Percentiles rank a stretch among this genome's conserved stretches.
Evolutionary conservation across 2,329 filamentous ascomycete species (phyloP).

Genomic region (Fusarium dlaminii): DNA sequence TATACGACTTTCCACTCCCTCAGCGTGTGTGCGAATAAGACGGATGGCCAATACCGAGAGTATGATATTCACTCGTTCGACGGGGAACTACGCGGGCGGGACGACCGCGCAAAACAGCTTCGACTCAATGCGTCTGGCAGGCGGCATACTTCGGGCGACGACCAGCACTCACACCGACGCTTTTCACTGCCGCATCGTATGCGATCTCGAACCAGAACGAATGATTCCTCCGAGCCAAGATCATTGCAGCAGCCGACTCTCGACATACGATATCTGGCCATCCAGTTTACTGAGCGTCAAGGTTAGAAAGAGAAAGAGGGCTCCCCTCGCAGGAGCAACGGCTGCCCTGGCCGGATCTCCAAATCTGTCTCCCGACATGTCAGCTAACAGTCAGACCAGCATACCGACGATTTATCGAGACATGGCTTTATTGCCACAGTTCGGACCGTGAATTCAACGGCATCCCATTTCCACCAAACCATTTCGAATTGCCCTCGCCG

Average conservation of each 20-base stretch:
- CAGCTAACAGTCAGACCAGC: constrained; percentile 41
- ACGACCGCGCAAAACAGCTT: constrained; percentile 57
- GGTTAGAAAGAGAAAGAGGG: constrained; percentile 46
- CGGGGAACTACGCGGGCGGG: constrained; percentile 55
- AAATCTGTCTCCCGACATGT: constrained; percentile 18
- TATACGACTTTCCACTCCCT: constrained; percentile 59
- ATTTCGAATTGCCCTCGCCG: constrained; percentile 58
- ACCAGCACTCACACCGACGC: constrained; percentile 48
- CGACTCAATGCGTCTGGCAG: constrained; percentile 54
- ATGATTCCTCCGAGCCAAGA: constrained; percentile 38
- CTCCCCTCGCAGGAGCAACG: not conserved
- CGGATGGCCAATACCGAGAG: constrained; percentile 57
- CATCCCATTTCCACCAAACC: constrained; percentile 56
- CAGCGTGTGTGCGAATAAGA: constrained; percentile 59
- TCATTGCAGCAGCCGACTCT: constrained; percentile 40
- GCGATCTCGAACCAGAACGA: constrained; percentile 51
- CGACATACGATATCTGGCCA: constrained; percentile 59
- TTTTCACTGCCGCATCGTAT: constrained; percentile 57
- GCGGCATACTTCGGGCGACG: constrained; percentile 53
- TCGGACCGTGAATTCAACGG: constrained; percentile 58
- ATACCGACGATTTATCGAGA: constrained; percentile 57
- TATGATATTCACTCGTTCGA: constrained; percentile 60
- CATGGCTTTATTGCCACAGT: constrained; percentile 57
- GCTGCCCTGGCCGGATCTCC: constrained; percentile 6
- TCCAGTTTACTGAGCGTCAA: constrained; percentile 60